A percentile compares a stretch with the other conserved stretches of the same genome.
Evolutionary conservation across 2,329 filamentous ascomycete genomes (phyloP).

Genomic region (Cyphellophora europaea): DNA sequence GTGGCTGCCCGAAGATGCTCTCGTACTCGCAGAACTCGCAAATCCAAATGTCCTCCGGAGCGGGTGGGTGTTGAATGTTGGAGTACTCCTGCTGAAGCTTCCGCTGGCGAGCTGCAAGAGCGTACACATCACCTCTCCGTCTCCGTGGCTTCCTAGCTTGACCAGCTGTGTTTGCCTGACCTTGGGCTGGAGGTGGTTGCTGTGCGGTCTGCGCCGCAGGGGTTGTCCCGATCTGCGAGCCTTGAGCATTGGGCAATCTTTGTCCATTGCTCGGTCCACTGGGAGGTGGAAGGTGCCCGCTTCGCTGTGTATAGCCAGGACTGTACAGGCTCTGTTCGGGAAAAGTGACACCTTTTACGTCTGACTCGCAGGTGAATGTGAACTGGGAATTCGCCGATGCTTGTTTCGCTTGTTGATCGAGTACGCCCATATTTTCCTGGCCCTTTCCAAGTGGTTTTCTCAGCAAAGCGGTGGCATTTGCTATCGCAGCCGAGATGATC

Average conservation of each 20-base stretch:
- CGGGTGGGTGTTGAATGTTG: constrained; percentile 66
- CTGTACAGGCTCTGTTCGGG: constrained; percentile 47
- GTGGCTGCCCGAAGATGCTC: constrained; percentile 81
- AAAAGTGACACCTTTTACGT: constrained; percentile 71
- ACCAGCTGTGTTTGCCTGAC: constrained; percentile 29
- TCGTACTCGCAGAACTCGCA: constrained; percentile 99
- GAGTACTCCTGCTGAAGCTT: constrained; percentile 66
- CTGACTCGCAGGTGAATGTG: constrained; percentile 91
- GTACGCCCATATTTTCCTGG: constrained; percentile 68
- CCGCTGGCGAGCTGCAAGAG: constrained; percentile 65
- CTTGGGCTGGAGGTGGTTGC: constrained; percentile 21
- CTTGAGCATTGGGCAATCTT: constrained; percentile 21
- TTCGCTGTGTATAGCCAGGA: constrained; percentile 17
- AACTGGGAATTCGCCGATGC: constrained; percentile 76
- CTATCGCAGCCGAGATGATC: constrained; percentile 87
- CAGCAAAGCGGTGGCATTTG: constrained; percentile 67
- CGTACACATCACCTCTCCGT: constrained; percentile 61
- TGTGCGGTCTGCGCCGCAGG: constrained; percentile 48
- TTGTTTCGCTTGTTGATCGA: constrained; percentile 60
- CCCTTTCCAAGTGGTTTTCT: constrained; percentile 46
- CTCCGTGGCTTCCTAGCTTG: constrained; percentile 56
- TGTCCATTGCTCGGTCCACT: constrained; percentile 18
- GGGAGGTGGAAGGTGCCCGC: constrained; percentile 15
- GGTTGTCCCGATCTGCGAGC: constrained; percentile 35
- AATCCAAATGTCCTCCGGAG: constrained; percentile 73